phyloP scores from a whole-genome alignment of 1,139 yeast genomes.

The Casaregolazyma suthepensis region DNA sequence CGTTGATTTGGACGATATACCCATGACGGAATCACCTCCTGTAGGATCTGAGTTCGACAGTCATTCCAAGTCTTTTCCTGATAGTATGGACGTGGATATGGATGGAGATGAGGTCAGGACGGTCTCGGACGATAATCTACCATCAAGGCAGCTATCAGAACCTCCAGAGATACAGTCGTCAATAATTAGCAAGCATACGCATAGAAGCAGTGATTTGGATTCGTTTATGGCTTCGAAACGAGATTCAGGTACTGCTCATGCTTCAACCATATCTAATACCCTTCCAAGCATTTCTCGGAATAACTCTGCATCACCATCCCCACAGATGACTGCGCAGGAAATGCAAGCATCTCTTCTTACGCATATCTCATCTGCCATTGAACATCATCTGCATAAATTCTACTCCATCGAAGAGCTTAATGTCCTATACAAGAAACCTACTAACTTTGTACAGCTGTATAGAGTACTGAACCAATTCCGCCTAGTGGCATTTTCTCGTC shows the following conservation, averaged over 20 bases:
- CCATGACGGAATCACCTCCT: not conserved
- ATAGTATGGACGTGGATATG: constrained; percentile 11
- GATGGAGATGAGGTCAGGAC: constrained; percentile 9
- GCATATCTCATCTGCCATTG: constrained; percentile 44
- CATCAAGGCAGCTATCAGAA: not conserved
- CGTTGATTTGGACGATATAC: not conserved
- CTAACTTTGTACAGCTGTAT: constrained; percentile 40
- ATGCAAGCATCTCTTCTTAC: constrained; percentile 41
- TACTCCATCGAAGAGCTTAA: constrained; percentile 54
- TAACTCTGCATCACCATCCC: not conserved
- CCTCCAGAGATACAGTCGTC: not conserved
- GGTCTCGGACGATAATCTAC: not conserved
- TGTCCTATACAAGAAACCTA: constrained; percentile 33
- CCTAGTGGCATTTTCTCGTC: constrained; percentile 46
- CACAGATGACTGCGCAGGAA: not conserved
- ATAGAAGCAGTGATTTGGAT: not conserved
- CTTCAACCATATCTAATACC: too few species aligned
- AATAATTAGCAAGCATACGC: not conserved
- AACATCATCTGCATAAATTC: constrained; percentile 46
- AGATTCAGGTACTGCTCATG: not conserved
- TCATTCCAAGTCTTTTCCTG: constrained; percentile 3
- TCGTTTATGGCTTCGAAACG: not conserved
- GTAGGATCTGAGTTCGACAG: constrained; percentile 2
- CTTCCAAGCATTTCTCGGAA: too few species aligned
- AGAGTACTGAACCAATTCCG: constrained; percentile 44